phyloP scores from a whole-genome alignment of 176 grass and related monocot species.

The Rhipidocladum racemiflorum region DNA sequence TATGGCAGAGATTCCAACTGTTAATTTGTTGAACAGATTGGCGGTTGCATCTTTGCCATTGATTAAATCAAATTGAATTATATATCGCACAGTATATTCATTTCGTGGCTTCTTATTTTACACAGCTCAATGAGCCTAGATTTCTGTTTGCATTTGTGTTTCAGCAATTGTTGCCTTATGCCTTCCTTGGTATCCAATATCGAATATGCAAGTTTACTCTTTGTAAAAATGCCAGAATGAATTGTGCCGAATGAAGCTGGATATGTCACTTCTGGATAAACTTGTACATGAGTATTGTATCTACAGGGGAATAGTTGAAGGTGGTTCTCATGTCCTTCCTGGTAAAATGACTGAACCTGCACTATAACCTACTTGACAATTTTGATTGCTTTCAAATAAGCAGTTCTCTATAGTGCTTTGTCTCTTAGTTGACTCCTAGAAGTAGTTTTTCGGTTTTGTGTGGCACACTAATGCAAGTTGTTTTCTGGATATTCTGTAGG shows the following conservation, averaged over 20 bases:
- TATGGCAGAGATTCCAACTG: neutral
- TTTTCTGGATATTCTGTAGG: constrained; percentile 42
- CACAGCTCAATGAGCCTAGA: neutral
- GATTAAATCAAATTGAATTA: neutral
- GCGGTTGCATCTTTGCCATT: neutral
- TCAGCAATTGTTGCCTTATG: constrained; percentile 8
- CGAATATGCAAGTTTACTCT: neutral
- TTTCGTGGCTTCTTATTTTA: constrained; percentile 10
- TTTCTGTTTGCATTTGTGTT: constrained; percentile 14
- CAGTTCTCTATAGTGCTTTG: constrained; percentile 15
- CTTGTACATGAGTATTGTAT: constrained; percentile 96
- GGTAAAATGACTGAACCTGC: constrained; percentile 47
- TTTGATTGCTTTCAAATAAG: constrained; percentile 26
- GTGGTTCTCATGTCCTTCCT: constrained; percentile 43
- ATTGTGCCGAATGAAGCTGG: constrained; percentile 90
- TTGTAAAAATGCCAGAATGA: constrained; percentile 72
- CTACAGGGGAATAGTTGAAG: constrained; percentile 92
- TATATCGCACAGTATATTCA: neutral
- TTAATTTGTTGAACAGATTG: neutral
- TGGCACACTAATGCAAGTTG: constrained; percentile 18
- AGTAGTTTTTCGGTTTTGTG: neutral
- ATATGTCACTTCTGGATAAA: constrained; percentile 84
- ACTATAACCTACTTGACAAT: constrained; percentile 17
- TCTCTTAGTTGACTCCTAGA: neutral
- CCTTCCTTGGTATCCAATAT: neutral